These are phyloP conservation scores for Xylaria arbuscula DNA, from an alignment of 2,329 filamentous ascomycete species.

Conservation along the genomic window DNA sequence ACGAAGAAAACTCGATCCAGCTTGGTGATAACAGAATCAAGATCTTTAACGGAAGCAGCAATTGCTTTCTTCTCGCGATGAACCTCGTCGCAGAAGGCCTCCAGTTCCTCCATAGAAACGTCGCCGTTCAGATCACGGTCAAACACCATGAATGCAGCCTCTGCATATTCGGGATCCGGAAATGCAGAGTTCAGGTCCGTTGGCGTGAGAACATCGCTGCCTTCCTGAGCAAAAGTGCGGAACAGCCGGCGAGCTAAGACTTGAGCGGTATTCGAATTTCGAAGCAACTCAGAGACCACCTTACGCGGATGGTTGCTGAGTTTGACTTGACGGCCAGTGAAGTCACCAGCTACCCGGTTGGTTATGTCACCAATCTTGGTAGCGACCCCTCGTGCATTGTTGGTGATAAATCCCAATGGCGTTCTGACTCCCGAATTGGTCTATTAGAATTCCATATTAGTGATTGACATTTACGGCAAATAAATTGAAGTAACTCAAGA, in stretches of 20 bases:
- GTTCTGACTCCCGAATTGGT: slow-evolving; percentile 73
- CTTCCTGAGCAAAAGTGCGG: slow-evolving; percentile 82
- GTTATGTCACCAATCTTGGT: slow-evolving; percentile 87
- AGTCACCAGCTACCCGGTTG: slow-evolving; percentile 82
- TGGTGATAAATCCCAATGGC: slow-evolving; percentile 77
- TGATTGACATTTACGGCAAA: background rate
- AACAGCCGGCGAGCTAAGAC: slow-evolving; percentile 89
- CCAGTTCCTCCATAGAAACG: slow-evolving; percentile 94
- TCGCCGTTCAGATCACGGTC: slow-evolving; percentile 98
- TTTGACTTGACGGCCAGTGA: slow-evolving; percentile 79
- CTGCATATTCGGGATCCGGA: slow-evolving; percentile 83
- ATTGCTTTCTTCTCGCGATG: slow-evolving; percentile 95
- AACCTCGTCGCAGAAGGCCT: slow-evolving; percentile 93
- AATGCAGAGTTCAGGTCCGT: slow-evolving; percentile 86
- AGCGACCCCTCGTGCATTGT: slow-evolving; percentile 79
- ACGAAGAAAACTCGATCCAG: slow-evolving; percentile 90
- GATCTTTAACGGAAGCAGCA: slow-evolving; percentile 90
- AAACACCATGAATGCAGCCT: slow-evolving; percentile 90
- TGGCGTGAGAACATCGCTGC: slow-evolving; percentile 78
- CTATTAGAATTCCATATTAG: background rate
- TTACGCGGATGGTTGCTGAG: slow-evolving; percentile 81
- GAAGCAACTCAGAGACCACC: slow-evolving; percentile 82
- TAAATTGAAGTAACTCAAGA: too few species aligned
- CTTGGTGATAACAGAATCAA: slow-evolving; percentile 92
- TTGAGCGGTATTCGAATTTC: slow-evolving; percentile 78